Evolutionary conservation across 495 filamentous ascomycete species (phyloP).

Genomic region (Penicillium bialowiezense): DNA sequence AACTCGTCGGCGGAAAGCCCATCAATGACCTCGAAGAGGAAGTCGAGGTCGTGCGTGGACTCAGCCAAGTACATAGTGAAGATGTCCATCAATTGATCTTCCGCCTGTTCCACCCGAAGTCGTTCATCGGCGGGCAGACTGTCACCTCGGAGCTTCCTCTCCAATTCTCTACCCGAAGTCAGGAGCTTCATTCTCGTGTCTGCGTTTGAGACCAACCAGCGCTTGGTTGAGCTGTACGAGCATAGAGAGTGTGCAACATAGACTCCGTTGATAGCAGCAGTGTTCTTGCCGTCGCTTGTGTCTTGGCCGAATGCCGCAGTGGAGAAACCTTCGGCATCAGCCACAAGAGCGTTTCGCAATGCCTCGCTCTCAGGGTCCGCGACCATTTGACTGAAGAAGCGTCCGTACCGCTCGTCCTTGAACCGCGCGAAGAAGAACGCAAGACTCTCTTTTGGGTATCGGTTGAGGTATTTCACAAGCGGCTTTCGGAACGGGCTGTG

Average conservation of each 20-base stretch:
- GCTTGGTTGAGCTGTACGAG: constrained; percentile 46
- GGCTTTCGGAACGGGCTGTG: constrained; percentile 90
- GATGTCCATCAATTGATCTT: constrained; percentile 83
- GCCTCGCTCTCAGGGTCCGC: constrained; percentile 69
- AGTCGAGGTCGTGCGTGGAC: constrained; percentile 76
- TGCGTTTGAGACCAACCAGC: constrained; percentile 77
- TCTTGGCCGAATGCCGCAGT: constrained; percentile 60
- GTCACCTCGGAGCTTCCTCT: constrained; percentile 66
- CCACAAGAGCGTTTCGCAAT: constrained; percentile 69
- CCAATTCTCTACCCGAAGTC: constrained; percentile 66
- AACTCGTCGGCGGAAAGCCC: constrained; percentile 80
- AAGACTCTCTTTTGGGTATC: constrained; percentile 87
- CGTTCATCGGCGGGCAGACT: constrained; percentile 67
- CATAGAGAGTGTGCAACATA: constrained; percentile 77
- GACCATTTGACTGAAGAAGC: constrained; percentile 93
- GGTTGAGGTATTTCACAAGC: constrained; percentile 90
- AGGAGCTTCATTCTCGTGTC: constrained; percentile 69
- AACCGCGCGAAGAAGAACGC: constrained; percentile 70
- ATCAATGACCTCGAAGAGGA: constrained; percentile 84
- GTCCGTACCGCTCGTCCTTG: constrained; percentile 79
- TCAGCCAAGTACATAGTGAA: constrained; percentile 74
- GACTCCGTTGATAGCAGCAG: constrained; percentile 82
- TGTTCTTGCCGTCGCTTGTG: constrained; percentile 59
- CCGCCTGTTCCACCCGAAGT: constrained; percentile 83
- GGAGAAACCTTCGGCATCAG: constrained; percentile 68